Evolutionary conservation across 2,329 filamentous ascomycete genomes (phyloP).

Genomic region (Parascedosporium putredinis): DNA sequence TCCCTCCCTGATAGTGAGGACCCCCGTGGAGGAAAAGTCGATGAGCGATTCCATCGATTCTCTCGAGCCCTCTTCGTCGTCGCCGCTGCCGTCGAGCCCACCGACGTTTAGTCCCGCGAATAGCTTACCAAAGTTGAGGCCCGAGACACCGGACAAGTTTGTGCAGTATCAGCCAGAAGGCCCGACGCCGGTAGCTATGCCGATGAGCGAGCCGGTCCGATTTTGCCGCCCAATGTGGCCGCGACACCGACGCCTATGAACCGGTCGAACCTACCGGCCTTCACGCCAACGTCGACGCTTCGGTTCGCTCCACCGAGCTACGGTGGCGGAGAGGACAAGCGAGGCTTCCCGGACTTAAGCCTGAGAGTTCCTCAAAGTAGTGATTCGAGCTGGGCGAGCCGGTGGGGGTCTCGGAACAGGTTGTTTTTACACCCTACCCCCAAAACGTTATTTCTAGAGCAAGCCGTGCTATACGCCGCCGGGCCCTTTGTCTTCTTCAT

Average conservation of each 20-base stretch:
- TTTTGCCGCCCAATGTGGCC: conserved; percentile 40
- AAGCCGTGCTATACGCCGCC: too few relatives aligned
- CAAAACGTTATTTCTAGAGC: too few relatives aligned
- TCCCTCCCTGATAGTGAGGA: not conserved
- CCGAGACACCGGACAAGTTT: conserved; percentile 29
- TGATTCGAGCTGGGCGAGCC: too few relatives aligned
- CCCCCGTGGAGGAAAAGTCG: conserved; percentile 2
- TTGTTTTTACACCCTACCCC: too few relatives aligned
- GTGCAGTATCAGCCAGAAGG: conserved; percentile 47
- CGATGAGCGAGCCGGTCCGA: conserved; percentile 30
- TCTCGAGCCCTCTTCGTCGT: conserved; percentile 15
- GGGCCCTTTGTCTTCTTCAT: too few relatives aligned
- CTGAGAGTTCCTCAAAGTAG: conserved; percentile 10
- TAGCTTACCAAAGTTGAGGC: not conserved
- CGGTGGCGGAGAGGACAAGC: not conserved
- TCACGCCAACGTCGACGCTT: conserved; percentile 33
- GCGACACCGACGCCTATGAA: conserved; percentile 26
- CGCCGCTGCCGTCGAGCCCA: conserved; percentile 19
- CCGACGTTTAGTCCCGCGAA: conserved; percentile 8
- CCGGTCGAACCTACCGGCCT: conserved; percentile 26
- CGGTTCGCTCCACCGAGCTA: conserved; percentile 28
- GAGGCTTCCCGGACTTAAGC: not conserved
- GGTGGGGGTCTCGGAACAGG: too few relatives aligned
- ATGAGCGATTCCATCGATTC: conserved; percentile 8
- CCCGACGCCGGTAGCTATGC: conserved; percentile 27